Percentiles rank a stretch among this genome's conserved stretches.
Conservation (phyloP, 1,284 basidiomycete genomes). For the Phylloboletellus chloephorus region DNA sequence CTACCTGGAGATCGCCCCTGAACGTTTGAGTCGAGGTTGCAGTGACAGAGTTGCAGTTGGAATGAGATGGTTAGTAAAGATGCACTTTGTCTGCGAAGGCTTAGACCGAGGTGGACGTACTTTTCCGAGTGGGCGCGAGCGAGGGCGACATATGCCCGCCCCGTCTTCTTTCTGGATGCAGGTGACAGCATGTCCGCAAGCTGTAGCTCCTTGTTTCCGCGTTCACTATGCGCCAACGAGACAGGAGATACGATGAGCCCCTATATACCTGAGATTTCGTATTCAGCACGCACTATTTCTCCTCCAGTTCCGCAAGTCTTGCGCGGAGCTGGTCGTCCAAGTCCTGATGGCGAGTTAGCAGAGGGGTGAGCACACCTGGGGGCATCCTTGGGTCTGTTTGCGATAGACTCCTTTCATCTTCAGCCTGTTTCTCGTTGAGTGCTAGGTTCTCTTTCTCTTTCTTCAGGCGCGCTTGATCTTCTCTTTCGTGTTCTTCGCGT, state of each 20-base stretch:
- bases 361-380: conserved; percentile 53
- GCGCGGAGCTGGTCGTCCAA: conserved; percentile 59
- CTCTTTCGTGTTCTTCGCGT: conserved; percentile 44
- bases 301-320: conserved; percentile 62
- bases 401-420: conserved; percentile 13
- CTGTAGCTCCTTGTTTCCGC: conserved; percentile 52
- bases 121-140: conserved; percentile 73
- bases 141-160: conserved; percentile 67
- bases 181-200: conserved; percentile 61
- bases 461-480: conserved; percentile 33
- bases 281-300: conserved; percentile 52
- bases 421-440: conserved; percentile 13
- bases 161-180: conserved; percentile 67
- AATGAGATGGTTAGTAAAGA: too few relatives aligned
- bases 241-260: conserved; percentile 9
- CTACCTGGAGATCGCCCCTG: conserved; percentile 67
- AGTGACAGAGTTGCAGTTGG: background rate
- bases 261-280: conserved; percentile 5
- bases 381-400: conserved; percentile 36
- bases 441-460: conserved; percentile 35
- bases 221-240: conserved; percentile 40
- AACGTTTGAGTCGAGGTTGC: background rate
- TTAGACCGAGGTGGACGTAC: conserved; percentile 35
- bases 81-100: background rate
- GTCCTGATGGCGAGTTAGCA: conserved; percentile 58